A percentile compares a stretch with the other conserved stretches of the same genome.
phyloP scores from a whole-genome alignment of 805 yeast species.

The Pichia phayaonensis region DNA sequence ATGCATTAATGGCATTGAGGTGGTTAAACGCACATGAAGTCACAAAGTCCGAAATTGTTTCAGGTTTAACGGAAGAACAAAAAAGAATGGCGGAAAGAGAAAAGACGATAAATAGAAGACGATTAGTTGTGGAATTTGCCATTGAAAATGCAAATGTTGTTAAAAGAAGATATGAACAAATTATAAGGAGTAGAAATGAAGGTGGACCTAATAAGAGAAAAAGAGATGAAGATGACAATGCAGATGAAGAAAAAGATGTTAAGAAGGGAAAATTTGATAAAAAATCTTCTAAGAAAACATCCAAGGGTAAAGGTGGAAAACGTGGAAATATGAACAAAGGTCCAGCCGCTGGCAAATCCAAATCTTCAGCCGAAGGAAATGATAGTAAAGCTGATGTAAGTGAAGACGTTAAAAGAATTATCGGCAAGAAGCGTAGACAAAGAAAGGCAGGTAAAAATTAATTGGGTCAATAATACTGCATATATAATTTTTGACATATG shows the following conservation, averaged over 20 bases:
- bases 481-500: not conserved
- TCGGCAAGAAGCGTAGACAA: conserved; percentile 63
- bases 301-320: conserved; percentile 7
- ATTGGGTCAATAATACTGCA: not conserved
- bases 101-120: conserved; percentile 48
- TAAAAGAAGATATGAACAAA: conserved; percentile 76
- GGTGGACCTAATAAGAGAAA: conserved; percentile 20
- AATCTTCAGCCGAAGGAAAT: conserved; percentile 10
- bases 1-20: conserved; percentile 92
- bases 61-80: conserved; percentile 67
- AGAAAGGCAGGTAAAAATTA: conserved; percentile 31
- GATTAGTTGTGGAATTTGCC: conserved; percentile 90
- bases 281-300: conserved; percentile 18
- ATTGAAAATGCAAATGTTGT: conserved; percentile 92
- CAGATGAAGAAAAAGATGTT: conserved; percentile 2
- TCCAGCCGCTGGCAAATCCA: not conserved
- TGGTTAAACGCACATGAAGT: conserved; percentile 95
- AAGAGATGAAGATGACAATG: conserved; percentile 18
- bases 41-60: conserved; percentile 56
- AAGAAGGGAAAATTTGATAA: conserved; percentile 25
- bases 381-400: conserved; percentile 27
- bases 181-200: conserved; percentile 23
- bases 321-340: conserved; percentile 17
- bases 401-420: conserved; percentile 53
- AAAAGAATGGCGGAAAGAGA: conserved; percentile 47